Conservation (phyloP, 495 filamentous ascomycete genomes). For the Aspergillus funiculosus region DNA sequence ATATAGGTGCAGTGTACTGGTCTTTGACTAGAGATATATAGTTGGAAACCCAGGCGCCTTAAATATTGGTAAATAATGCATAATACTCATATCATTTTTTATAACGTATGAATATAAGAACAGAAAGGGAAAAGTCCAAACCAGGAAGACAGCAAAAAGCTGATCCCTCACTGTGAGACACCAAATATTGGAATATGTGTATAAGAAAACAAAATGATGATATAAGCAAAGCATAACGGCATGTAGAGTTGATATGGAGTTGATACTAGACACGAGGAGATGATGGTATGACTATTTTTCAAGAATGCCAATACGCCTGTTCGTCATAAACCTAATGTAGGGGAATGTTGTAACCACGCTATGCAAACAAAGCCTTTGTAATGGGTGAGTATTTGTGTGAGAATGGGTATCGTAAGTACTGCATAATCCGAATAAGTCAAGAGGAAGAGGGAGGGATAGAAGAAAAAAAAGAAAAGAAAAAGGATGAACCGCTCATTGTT, state of each 20-base stretch:
- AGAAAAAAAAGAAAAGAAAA: constrained; percentile 2
- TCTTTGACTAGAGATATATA: no score
- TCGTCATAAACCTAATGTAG: constrained; percentile 35
- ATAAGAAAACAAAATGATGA: constrained; percentile 6
- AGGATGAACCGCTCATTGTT: neutral
- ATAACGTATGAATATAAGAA: constrained; percentile 8
- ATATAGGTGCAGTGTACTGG: no score
- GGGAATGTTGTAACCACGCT: constrained; percentile 41
- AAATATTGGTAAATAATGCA: no score
- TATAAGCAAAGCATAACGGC: constrained; percentile 5
- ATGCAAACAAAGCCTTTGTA: constrained; percentile 41
- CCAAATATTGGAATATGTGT: constrained; percentile 8
- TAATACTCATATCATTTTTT: constrained; percentile 4
- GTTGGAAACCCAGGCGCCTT: no score
- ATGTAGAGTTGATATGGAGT: constrained; percentile 4
- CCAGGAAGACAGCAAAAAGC: neutral
- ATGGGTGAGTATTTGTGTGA: constrained; percentile 18
- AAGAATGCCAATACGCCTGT: constrained; percentile 31
- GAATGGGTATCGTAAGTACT: constrained; percentile 24
- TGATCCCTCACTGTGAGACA: neutral
- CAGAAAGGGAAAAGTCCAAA: constrained; percentile 1
- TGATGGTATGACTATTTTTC: constrained; percentile 13
- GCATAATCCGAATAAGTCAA: constrained; percentile 16
- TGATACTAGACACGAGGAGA: constrained; percentile 13
- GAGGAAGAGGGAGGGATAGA: constrained; percentile 1